phyloP scores from a whole-genome alignment of 495 filamentous ascomycete species.

The Hypoxylon rickii region DNA sequence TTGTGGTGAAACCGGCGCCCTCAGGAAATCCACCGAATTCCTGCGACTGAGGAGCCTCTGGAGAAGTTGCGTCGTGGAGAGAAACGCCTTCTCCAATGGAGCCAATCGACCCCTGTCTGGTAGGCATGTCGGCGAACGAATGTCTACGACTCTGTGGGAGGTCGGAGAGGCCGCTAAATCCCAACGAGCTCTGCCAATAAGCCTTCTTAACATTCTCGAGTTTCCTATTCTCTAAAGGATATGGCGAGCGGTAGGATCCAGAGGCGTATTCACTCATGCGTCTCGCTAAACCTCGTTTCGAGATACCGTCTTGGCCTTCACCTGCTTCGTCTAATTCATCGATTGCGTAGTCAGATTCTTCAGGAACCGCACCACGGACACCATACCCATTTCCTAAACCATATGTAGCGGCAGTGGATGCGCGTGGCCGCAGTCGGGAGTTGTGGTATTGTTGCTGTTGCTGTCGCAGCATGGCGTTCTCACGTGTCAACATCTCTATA shows the following conservation, averaged over 20 bases:
- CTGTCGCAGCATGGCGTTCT: slow-evolving; percentile 74
- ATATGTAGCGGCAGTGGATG: slow-evolving; percentile 57
- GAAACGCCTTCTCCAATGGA: slow-evolving; percentile 61
- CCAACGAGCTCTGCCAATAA: slow-evolving; percentile 86
- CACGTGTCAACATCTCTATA: slow-evolving; percentile 72
- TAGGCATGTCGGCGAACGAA: slow-evolving; percentile 88
- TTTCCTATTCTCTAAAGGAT: slow-evolving; percentile 71
- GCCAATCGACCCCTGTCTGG: slow-evolving; percentile 69
- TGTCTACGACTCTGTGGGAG: slow-evolving; percentile 87
- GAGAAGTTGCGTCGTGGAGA: slow-evolving; percentile 47
- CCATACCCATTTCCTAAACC: slow-evolving; percentile 62
- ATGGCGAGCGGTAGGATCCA: slow-evolving; percentile 59
- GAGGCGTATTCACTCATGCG: slow-evolving; percentile 68
- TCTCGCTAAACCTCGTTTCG: slow-evolving; percentile 58
- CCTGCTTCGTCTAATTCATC: slow-evolving; percentile 71
- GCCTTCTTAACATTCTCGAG: slow-evolving; percentile 79
- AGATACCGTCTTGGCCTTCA: slow-evolving; percentile 57
- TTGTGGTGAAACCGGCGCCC: slow-evolving; percentile 34
- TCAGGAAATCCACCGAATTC: slow-evolving; percentile 45
- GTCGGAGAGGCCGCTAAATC: slow-evolving; percentile 72
- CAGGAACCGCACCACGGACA: slow-evolving; percentile 66
- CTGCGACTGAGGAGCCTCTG: slow-evolving; percentile 45
- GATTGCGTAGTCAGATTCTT: slow-evolving; percentile 71
- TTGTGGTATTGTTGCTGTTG: slow-evolving; percentile 65
- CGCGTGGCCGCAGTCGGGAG: slow-evolving; percentile 64